These are phyloP conservation scores for Kwoniella bestiolae DNA, from an alignment of 768 basidiomycete species.

Conservation along the genomic window DNA sequence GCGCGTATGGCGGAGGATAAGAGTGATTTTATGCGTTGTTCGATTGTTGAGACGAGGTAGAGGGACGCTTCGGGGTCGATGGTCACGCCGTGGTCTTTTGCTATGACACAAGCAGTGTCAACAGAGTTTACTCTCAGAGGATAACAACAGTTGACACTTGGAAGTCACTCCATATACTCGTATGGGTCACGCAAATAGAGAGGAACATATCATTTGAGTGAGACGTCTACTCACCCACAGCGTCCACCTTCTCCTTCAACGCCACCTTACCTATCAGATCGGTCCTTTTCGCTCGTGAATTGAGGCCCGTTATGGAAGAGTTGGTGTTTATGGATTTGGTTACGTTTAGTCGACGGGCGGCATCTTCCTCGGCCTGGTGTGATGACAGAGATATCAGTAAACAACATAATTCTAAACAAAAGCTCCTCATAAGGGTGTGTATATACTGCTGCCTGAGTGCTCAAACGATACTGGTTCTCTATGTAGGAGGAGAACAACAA, in stretches of 20 bases:
- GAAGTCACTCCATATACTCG: too few relatives aligned
- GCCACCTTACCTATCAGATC: slow-evolving; percentile 35
- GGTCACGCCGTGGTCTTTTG: slow-evolving; percentile 29
- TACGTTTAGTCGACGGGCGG: slow-evolving; percentile 40
- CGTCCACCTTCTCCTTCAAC: slow-evolving; percentile 11
- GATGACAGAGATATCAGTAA: too few relatives aligned
- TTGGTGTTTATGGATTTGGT: slow-evolving; percentile 18
- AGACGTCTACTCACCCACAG: slow-evolving; percentile 20
- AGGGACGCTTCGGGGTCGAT: slow-evolving; percentile 38
- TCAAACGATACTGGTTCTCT: slow-evolving; percentile 1
- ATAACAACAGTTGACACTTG: too few relatives aligned
- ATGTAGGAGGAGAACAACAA: neutral
- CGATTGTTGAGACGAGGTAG: slow-evolving; percentile 44
- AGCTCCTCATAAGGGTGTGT: too few relatives aligned
- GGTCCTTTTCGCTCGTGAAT: slow-evolving; percentile 31
- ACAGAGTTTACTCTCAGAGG: too few relatives aligned
- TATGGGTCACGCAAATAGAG: too few relatives aligned
- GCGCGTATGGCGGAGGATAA: slow-evolving; percentile 34
- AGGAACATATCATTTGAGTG: too few relatives aligned
- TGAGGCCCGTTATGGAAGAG: slow-evolving; percentile 18
- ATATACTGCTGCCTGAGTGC: too few relatives aligned
- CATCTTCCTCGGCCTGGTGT: slow-evolving; percentile 47
- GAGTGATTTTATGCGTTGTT: slow-evolving; percentile 37
- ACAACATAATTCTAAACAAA: too few relatives aligned
- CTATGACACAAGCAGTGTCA: slow-evolving; percentile 14